These are phyloP conservation scores for Zygoascus tannicola DNA, from an alignment of 805 yeast species.

Conservation along the genomic window DNA sequence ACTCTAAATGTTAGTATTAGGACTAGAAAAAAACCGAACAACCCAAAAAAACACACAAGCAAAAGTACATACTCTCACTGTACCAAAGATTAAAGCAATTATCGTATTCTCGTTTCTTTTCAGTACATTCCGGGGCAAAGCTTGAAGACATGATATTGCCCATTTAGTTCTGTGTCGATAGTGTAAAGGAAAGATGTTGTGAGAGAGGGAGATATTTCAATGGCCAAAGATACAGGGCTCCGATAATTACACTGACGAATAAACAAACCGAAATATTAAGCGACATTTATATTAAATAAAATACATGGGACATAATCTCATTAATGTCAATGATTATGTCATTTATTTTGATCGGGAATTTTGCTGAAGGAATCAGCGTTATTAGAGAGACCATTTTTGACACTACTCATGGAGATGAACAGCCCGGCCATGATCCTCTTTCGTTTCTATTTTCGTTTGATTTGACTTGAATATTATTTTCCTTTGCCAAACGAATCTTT, in stretches of 20 bases:
- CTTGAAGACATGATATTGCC: slow-evolving; percentile 74
- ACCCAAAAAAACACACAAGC: neutral
- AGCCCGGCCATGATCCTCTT: neutral
- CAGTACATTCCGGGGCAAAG: slow-evolving; percentile 95
- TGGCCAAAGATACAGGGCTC: too few relatives aligned
- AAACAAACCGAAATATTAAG: too few relatives aligned
- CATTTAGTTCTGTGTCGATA: too few relatives aligned
- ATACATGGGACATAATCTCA: too few relatives aligned
- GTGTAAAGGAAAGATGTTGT: too few relatives aligned
- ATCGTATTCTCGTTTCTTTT: slow-evolving; percentile 75
- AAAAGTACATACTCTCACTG: slow-evolving; percentile 51
- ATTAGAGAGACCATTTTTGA: neutral
- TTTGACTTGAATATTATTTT: too few relatives aligned
- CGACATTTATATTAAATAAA: too few relatives aligned
- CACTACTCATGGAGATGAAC: too few relatives aligned
- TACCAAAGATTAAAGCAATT: slow-evolving; percentile 94
- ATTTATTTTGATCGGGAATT: too few relatives aligned
- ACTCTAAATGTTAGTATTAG: slow-evolving; percentile 25
- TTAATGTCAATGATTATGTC: too few relatives aligned
- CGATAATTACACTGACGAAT: too few relatives aligned
- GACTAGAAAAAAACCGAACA: neutral
- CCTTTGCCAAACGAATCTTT: neutral
- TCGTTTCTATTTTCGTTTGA: neutral
- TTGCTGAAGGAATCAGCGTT: neutral
- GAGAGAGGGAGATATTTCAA: too few relatives aligned